A percentile compares a stretch with the other conserved stretches of the same genome.
phyloP scores from a whole-genome alignment of 495 filamentous ascomycete species.

The Xylaria curta region DNA sequence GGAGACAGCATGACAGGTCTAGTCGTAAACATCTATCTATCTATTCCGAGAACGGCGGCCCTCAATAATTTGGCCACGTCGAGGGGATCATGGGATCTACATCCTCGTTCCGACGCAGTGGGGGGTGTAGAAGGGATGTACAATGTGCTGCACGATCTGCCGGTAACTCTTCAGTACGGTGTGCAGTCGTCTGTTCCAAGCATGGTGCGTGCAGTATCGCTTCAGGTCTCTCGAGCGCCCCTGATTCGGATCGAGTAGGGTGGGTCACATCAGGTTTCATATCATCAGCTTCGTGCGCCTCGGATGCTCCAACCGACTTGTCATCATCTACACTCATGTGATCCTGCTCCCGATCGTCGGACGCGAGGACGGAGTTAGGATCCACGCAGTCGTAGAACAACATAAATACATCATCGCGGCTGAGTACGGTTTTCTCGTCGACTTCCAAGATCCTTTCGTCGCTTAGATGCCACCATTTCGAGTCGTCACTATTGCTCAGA shows the following conservation, averaged over 20 bases:
- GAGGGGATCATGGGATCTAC: constrained; percentile 38
- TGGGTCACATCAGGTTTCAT: too few relatives aligned
- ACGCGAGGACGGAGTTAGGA: constrained; percentile 38
- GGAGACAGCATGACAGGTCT: too few relatives aligned
- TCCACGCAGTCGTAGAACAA: constrained; percentile 86
- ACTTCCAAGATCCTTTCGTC: constrained; percentile 82
- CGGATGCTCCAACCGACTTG: neutral
- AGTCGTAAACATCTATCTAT: too few relatives aligned
- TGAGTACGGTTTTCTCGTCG: constrained; percentile 73
- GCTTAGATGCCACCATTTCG: constrained; percentile 83
- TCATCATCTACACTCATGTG: neutral
- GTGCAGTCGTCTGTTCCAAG: neutral
- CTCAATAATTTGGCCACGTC: constrained; percentile 31
- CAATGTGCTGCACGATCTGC: neutral
- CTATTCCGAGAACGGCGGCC: neutral
- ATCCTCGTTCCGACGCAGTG: constrained; percentile 29
- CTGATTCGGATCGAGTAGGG: neutral
- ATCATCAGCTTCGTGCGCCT: neutral
- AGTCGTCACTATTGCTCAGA: constrained; percentile 42
- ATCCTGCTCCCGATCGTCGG: constrained; percentile 22
- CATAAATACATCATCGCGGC: constrained; percentile 89
- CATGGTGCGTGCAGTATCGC: neutral
- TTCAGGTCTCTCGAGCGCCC: neutral
- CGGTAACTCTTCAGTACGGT: neutral
- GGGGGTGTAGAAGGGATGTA: constrained; percentile 30